phyloP scores from a whole-genome alignment of 179 eudicot genomes.

The Corrigiola litoralis region DNA sequence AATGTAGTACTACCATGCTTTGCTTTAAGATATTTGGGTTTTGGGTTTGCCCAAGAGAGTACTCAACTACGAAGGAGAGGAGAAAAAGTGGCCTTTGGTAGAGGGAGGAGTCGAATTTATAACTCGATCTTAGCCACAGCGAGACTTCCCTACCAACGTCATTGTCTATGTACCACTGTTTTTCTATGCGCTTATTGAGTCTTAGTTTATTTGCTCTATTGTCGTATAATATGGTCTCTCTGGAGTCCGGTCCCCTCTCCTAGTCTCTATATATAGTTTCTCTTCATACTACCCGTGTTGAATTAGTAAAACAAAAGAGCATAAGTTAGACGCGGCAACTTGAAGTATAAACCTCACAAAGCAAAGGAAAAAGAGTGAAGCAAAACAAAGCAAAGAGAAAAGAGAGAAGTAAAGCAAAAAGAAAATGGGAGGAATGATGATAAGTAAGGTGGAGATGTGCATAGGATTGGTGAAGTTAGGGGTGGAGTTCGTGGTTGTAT shows the following conservation, averaged over 20 bases:
- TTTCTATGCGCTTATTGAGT: not conserved
- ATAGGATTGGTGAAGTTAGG: slow-evolving; percentile 19
- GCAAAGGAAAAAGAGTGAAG: not conserved
- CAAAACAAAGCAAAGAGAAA: not conserved
- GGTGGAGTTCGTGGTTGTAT: slow-evolving; percentile 14
- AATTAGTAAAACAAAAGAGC: not conserved
- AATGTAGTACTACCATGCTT: no score
- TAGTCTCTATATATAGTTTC: not conserved
- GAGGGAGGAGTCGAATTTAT: not conserved
- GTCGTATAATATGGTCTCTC: no score
- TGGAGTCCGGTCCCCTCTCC: no score
- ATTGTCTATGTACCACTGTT: not conserved
- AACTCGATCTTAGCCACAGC: slow-evolving; percentile 1
- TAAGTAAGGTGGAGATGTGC: slow-evolving; percentile 21
- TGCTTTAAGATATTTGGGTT: no score
- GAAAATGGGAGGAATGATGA: slow-evolving; percentile 12
- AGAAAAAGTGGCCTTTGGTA: slow-evolving; percentile 17
- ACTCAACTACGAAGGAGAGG: no score
- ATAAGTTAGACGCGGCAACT: not conserved
- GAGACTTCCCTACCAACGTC: not conserved
- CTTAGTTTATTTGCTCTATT: no score
- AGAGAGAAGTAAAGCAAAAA: not conserved
- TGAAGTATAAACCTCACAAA: not conserved
- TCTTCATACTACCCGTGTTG: no score
- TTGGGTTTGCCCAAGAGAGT: no score